Evolutionary conservation across 768 basidiomycete species (phyloP).

Genomic region (Suillus brevipes): DNA sequence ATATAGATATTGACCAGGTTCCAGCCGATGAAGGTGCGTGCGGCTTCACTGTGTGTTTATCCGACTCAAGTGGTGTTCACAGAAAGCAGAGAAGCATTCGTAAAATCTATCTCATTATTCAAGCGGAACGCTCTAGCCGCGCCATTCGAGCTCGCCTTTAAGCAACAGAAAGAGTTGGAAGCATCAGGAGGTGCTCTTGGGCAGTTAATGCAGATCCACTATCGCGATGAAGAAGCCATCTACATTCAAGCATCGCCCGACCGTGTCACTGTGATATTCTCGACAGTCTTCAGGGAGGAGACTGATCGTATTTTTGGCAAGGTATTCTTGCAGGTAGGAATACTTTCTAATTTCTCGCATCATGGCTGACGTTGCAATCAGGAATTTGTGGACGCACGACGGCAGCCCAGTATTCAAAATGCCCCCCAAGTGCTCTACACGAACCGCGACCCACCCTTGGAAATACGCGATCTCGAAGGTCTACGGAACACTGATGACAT

Average conservation of each 20-base stretch:
- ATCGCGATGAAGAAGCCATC: constrained; percentile 96
- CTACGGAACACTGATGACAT: constrained; percentile 83
- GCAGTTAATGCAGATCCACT: constrained; percentile 90
- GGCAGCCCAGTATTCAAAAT: constrained; percentile 89
- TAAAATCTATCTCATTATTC: constrained; percentile 78
- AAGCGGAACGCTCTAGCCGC: constrained; percentile 95
- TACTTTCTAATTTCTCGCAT: background rate
- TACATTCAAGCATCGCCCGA: constrained; percentile 92
- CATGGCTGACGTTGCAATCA: constrained; percentile 30
- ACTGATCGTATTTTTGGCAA: constrained; percentile 97
- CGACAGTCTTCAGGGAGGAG: constrained; percentile 95
- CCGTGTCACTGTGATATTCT: constrained; percentile 97
- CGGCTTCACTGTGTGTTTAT: constrained; percentile 1
- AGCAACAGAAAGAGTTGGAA: constrained; percentile 81
- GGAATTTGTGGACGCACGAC: constrained; percentile 99
- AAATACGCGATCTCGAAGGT: constrained; percentile 85
- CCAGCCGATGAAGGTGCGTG: constrained; percentile 76
- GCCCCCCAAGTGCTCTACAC: constrained; percentile 97
- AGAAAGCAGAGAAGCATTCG: constrained; percentile 81
- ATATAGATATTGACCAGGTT: constrained; percentile 83
- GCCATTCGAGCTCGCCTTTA: constrained; percentile 89
- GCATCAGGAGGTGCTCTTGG: constrained; percentile 64
- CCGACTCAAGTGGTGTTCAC: constrained; percentile 15
- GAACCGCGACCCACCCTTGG: constrained; percentile 93
- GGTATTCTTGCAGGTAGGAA: constrained; percentile 92